Percentiles rank a stretch among this genome's conserved stretches.
These are phyloP conservation scores for Morella rubra DNA, from an alignment of 306 rosid species.

Conservation along the genomic window DNA sequence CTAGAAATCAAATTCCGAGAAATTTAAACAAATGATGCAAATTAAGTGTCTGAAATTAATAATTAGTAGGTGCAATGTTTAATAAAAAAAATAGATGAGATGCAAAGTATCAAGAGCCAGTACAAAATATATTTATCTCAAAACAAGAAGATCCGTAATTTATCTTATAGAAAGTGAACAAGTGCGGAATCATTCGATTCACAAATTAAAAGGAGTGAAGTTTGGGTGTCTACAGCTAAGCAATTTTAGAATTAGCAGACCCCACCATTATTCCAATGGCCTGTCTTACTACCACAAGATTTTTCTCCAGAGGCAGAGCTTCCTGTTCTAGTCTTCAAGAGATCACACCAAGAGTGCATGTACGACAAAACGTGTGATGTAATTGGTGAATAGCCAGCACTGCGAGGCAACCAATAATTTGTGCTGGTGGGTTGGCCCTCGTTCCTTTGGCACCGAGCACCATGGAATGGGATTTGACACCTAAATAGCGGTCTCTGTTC, in stretches of 20 bases:
- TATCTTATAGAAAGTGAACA: no score
- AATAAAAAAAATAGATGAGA: no score
- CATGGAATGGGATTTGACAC: neutral
- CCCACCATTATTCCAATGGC: constrained; percentile 2
- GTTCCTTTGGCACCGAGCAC: neutral
- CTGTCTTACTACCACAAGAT: neutral
- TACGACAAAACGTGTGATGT: neutral
- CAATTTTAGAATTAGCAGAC: neutral
- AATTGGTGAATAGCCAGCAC: neutral
- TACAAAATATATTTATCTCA: no score
- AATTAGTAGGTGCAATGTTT: no score
- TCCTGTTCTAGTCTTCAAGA: neutral
- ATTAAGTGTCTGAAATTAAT: no score
- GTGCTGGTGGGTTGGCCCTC: constrained; percentile 5
- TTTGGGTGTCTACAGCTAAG: neutral
- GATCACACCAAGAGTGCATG: neutral
- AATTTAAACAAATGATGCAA: no score
- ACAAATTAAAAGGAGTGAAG: neutral
- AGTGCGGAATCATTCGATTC: neutral
- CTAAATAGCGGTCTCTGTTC: neutral
- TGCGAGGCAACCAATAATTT: neutral
- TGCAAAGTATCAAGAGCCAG: no score
- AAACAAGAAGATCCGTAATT: no score
- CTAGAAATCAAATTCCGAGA: no score
- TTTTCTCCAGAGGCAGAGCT: neutral